Evolutionary conservation across 2,329 filamentous ascomycete species (phyloP), one percentile per base, ranked within the genome.

Genomic region (Phaeosphaeria sp.): DNA sequence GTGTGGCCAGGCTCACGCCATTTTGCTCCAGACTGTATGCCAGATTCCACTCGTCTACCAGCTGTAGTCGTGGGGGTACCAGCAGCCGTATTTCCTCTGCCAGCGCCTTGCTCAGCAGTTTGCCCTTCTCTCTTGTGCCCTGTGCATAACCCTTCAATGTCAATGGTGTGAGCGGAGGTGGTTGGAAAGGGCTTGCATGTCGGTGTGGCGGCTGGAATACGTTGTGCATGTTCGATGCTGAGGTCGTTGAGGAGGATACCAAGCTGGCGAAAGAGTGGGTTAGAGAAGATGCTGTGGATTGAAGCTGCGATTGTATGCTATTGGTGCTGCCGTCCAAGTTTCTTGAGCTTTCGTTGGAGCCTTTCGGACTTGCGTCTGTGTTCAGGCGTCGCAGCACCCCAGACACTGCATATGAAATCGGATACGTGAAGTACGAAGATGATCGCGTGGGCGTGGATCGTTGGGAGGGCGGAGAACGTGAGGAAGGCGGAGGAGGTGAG

Each of bases 61-160:
- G 87, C 77, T 96, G 92, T 59, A 98, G 80, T 49, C 95, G 85
- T 64, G 96, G 88, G 0, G 95, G 95, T 21, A 98, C 82, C 70
- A 98, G 88, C 40, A 96, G 86, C 48, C 95, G 86, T 56, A 98
- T 97, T 80, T 98, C 95, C 79, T 98, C 95, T 2, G 94, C 95
- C 27, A 98, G 81, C 11, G 88, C 85, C 49, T 82, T 81, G 18
- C 85, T 89, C 55, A 99, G 83, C 52, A 98, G 81, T 64, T 87
- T 85, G 47, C 87, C 88, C 36, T 82, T 83, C 18, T 79, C 67
- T 18, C 83, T 79, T 3, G 89, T 92, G 67, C 83, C 83, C 1
- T 82, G 79, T 57, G 83, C 81, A 77, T 89, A 92, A 39, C 91
- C 91, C 21, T 81, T 78, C 36, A 98, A 83, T 4, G 84, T 82